Evolutionary conservation across 2,329 filamentous ascomycete genomes (phyloP).

Genomic region (Penicillium paneum): DNA sequence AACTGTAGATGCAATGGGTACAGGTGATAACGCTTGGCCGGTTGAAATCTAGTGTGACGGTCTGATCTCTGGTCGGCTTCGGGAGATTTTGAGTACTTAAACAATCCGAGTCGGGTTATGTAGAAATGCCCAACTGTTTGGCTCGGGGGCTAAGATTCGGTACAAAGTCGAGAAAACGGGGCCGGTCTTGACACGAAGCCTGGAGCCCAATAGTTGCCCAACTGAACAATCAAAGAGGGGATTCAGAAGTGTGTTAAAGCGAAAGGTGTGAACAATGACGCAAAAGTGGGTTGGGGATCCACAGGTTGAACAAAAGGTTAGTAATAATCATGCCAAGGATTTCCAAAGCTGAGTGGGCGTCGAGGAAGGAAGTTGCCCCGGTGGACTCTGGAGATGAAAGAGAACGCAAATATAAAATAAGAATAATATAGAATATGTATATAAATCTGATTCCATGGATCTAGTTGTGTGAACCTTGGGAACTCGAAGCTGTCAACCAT

Average conservation of each 20-base stretch:
- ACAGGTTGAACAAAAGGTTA: slow-evolving; percentile 3
- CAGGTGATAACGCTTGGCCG: background rate
- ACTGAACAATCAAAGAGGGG: slow-evolving; percentile 1
- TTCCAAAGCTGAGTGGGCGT: background rate
- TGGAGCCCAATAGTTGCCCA: slow-evolving; percentile 10
- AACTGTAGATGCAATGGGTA: background rate
- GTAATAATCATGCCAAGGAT: background rate
- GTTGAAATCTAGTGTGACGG: background rate
- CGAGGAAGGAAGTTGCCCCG: background rate
- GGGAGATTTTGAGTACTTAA: background rate
- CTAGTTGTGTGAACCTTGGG: background rate
- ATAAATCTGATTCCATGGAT: slow-evolving; percentile 1
- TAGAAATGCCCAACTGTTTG: slow-evolving; percentile 7
- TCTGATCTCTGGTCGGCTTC: background rate
- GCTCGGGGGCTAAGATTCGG: background rate
- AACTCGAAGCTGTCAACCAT: background rate
- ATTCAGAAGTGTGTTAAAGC: background rate
- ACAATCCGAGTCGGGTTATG: background rate
- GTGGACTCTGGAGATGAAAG: background rate
- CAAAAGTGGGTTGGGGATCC: slow-evolving; percentile 5
- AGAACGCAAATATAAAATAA: background rate
- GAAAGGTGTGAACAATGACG: slow-evolving; percentile 8
- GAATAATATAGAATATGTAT: background rate
- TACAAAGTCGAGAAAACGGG: background rate
- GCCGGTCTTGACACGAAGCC: background rate